Evolutionary conservation across 2,329 filamentous ascomycete species (phyloP).

Genomic region (Emmonsiellopsis sp.): DNA sequence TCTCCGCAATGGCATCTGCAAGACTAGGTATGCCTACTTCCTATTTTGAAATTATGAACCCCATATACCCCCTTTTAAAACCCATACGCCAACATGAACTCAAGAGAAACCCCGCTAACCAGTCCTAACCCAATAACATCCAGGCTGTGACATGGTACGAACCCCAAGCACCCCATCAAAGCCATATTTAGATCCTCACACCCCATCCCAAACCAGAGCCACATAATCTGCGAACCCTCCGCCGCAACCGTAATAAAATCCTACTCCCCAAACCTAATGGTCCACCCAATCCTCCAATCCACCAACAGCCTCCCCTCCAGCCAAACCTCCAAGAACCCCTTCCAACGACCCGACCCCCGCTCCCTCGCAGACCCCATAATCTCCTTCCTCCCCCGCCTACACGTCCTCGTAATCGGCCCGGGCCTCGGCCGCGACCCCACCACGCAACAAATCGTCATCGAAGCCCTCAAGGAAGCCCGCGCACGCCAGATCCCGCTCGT

Average conservation of each 20-base stretch:
- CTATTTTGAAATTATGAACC: too few species aligned
- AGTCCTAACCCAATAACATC: neutral
- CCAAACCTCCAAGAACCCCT: conserved; percentile 34
- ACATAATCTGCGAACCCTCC: conserved; percentile 89
- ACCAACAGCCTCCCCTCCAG: conserved; percentile 40
- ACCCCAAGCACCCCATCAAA: neutral
- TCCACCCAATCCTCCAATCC: conserved; percentile 90
- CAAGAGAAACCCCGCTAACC: too few species aligned
- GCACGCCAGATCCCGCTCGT: conserved; percentile 67
- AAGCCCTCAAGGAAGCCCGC: conserved; percentile 70
- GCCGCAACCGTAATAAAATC: conserved; percentile 85
- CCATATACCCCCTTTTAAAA: too few species aligned
- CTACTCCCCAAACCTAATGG: conserved; percentile 97
- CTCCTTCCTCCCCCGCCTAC: conserved; percentile 73
- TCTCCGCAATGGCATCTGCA: conserved; percentile 94
- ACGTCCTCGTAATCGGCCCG: conserved; percentile 87
- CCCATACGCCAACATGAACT: too few species aligned
- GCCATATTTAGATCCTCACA: neutral
- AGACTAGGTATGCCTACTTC: conserved; percentile 52
- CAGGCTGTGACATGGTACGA: conserved; percentile 67
- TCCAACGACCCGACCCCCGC: conserved; percentile 37
- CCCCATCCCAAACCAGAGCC: conserved; percentile 40
- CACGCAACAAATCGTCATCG: conserved; percentile 78
- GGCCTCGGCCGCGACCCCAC: conserved; percentile 81
- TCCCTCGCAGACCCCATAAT: conserved; percentile 63